These are phyloP conservation scores for Glaciozyma martinii DNA, from an alignment of 768 basidiomycete species.

Conservation along the genomic window DNA sequence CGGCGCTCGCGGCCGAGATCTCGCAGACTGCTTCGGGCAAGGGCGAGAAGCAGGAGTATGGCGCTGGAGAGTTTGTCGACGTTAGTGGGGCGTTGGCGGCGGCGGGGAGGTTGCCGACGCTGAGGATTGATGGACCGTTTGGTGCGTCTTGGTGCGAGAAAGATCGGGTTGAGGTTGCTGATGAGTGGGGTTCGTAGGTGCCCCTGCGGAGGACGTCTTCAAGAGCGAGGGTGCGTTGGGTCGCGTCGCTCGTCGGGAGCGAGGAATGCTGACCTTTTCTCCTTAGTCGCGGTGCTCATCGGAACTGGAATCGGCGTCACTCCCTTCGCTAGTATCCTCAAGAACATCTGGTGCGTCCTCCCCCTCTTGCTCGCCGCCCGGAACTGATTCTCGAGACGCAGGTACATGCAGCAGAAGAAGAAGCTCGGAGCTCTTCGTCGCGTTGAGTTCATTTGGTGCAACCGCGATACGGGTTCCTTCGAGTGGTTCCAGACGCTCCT, in stretches of 20 bases:
- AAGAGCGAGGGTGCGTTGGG: constrained; percentile 15
- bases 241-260: background rate
- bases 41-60: constrained; percentile 54
- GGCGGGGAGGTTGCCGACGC: constrained; percentile 49
- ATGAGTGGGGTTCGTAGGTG: constrained; percentile 41
- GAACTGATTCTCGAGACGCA: background rate
- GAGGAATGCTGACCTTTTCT: constrained; percentile 56
- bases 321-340: constrained; percentile 87
- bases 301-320: constrained; percentile 95
- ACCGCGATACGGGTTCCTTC: constrained; percentile 81
- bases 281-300: constrained; percentile 75
- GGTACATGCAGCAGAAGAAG: constrained; percentile 69
- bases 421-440: constrained; percentile 69
- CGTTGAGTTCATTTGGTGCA: constrained; percentile 67
- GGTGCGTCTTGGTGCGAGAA: constrained; percentile 35
- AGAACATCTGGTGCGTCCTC: constrained; percentile 65
- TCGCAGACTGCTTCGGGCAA: constrained; percentile 37
- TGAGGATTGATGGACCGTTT: constrained; percentile 83
- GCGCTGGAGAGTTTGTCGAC: constrained; percentile 54
- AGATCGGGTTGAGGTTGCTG: background rate
- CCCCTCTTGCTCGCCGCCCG: background rate
- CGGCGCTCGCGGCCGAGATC: constrained; percentile 22
- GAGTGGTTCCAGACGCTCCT: constrained; percentile 91
- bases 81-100: constrained; percentile 45
- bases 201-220: constrained; percentile 59